A percentile compares a stretch with the other conserved stretches of the same genome.
phyloP scores from a whole-genome alignment of 208 protist species.

The Perkinsela sp. region DNA sequence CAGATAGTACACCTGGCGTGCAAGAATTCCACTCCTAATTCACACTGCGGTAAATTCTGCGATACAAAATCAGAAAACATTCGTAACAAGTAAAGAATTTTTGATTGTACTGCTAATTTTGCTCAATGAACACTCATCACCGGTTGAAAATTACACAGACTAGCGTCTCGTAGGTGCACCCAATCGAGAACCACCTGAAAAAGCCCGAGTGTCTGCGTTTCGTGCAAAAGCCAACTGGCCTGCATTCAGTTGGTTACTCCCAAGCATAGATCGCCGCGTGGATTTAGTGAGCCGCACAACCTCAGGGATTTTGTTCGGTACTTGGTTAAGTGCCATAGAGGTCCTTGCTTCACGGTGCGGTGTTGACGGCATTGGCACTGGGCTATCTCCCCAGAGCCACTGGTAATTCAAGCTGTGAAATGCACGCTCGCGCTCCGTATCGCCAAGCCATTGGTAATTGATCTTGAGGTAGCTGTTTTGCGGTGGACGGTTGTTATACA shows the following conservation, averaged over 20 bases:
- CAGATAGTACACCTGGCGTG: no score
- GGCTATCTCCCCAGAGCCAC: not conserved
- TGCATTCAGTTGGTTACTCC: not conserved
- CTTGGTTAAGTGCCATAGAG: not conserved
- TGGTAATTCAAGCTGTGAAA: slow-evolving; percentile 30
- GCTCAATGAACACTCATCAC: no score
- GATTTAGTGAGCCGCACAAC: not conserved
- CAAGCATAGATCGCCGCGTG: not conserved
- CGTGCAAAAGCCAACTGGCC: not conserved
- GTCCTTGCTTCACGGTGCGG: not conserved
- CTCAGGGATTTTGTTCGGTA: not conserved
- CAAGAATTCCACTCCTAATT: no score
- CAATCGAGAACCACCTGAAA: not conserved
- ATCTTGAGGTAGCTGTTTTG: slow-evolving; percentile 60
- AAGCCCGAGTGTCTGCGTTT: not conserved
- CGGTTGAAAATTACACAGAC: not conserved
- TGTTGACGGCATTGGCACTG: not conserved
- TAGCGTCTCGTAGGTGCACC: not conserved
- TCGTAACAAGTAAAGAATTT: no score
- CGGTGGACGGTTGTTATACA: slow-evolving; percentile 36
- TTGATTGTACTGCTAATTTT: no score
- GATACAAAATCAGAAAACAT: no score
- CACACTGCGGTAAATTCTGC: no score
- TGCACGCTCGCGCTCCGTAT: slow-evolving; percentile 49
- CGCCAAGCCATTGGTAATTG: slow-evolving; percentile 66